Evolutionary conservation across 2,329 filamentous ascomycete genomes (phyloP).

Genomic region (Trichoderma sp.): DNA sequence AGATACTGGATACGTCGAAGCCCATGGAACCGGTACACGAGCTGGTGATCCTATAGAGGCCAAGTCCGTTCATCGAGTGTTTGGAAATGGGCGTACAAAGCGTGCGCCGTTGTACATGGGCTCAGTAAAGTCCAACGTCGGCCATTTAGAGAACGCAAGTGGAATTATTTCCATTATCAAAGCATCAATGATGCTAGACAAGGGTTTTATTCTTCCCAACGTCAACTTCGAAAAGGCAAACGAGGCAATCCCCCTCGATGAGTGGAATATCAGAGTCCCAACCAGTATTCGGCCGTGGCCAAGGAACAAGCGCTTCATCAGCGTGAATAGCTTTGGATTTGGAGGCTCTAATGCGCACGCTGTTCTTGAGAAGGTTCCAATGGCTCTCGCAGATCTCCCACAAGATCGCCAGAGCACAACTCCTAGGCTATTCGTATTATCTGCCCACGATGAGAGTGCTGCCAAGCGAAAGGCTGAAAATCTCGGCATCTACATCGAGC

Average conservation of each 20-base stretch:
- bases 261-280: constrained; percentile 54
- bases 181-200: constrained; percentile 53
- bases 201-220: constrained; percentile 53
- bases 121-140: constrained; percentile 54
- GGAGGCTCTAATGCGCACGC: constrained; percentile 50
- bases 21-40: constrained; percentile 58
- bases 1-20: constrained; percentile 46
- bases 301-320: constrained; percentile 51
- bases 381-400: constrained; percentile 18
- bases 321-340: constrained; percentile 53
- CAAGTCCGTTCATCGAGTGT: constrained; percentile 48
- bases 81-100: constrained; percentile 43
- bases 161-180: constrained; percentile 57
- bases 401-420: constrained; percentile 26
- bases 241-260: constrained; percentile 50
- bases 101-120: constrained; percentile 49
- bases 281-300: constrained; percentile 49
- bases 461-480: constrained; percentile 36
- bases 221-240: constrained; percentile 53
- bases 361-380: constrained; percentile 37
- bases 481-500: constrained; percentile 44
- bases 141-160: constrained; percentile 54
- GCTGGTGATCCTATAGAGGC: constrained; percentile 60
- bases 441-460: constrained; percentile 42
- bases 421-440: constrained; percentile 47